A percentile compares a stretch with the other conserved stretches of the same genome.
These are phyloP conservation scores for Sclerotinia nivalis DNA, from an alignment of 2,329 filamentous ascomycete genomes.

Conservation along the genomic window DNA sequence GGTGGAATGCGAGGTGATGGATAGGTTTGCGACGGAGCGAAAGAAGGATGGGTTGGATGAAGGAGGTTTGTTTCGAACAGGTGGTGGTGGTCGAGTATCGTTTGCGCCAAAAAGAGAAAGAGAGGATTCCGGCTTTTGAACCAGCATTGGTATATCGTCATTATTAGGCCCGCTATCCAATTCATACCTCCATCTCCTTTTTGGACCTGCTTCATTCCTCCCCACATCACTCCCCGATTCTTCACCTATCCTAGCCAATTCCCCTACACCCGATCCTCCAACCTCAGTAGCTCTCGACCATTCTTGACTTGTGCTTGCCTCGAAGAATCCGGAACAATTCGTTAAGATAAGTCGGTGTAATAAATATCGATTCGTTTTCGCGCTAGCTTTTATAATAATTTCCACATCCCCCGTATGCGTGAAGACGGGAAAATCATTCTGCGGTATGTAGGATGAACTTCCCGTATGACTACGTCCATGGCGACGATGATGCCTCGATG, in stretches of 20 bases:
- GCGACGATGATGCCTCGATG: conserved; percentile 60
- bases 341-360: conserved; percentile 84
- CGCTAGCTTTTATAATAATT: conserved; percentile 71
- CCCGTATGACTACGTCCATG: conserved; percentile 68
- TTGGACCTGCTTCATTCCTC: conserved; percentile 32
- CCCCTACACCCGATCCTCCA: conserved; percentile 39
- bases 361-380: conserved; percentile 79
- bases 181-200: conserved; percentile 79
- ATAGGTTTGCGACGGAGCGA: conserved; percentile 81
- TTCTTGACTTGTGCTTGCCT: conserved; percentile 77
- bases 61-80: conserved; percentile 60
- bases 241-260: conserved; percentile 56
- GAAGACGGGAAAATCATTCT: conserved; percentile 93
- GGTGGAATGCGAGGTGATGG: conserved; percentile 53
- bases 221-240: conserved; percentile 46
- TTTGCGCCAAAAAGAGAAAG: conserved; percentile 58
- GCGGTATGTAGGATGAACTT: conserved; percentile 65
- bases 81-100: conserved; percentile 48
- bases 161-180: conserved; percentile 72
- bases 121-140: conserved; percentile 65
- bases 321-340: conserved; percentile 92
- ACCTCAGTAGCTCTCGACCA: conserved; percentile 56
- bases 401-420: conserved; percentile 90
- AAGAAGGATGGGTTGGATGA: conserved; percentile 73
- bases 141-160: conserved; percentile 81